Base-by-base conservation (phyloP, 768 basidiomycete species). In the Dendrothele bispora region DNA sequence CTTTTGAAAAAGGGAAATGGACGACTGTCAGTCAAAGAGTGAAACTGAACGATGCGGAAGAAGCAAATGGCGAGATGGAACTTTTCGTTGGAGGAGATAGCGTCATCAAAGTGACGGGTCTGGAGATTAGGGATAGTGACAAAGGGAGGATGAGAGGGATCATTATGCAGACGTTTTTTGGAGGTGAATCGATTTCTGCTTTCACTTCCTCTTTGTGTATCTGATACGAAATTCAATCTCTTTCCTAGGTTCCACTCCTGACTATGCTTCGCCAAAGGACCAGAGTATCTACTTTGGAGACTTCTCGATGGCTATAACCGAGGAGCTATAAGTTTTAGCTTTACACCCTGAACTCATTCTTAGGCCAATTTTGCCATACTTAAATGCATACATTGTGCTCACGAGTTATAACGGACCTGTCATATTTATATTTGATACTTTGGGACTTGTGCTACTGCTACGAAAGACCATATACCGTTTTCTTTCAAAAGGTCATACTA, bases 211-310 rank as follows among this genome's bases (percentile, higher is more conserved):
- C 20, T 36, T 38, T n/a, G 28, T 47, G 18, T 50, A 34, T 40
- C 30, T 30, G 15, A 44, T 42, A 10, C n/a, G 30, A n/a, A n/a
- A n/a, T 32, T 10, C n/a, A 10, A n/a, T 32, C 30, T 32, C 10
- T 10, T 38, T 58, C 50, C 34, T 58, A 77, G 80, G 84, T 48
- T 70, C 71, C 28, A 63, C 65, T 14, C 30, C 62, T 1, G 62
- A 67, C 20, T 87, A 71, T 69, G 85, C 82, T 14, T 78, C 80
- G 7, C 80, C 86, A 14, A 77, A 78, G 59, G 71, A 77, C 41
- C 85, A 88, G 64, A 66, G 72, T 54, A 63, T 76, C 18, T 88
- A 72, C 63, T 86, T 88, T 68, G 77, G 83, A 53, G 84, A 84
- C 61, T 83, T 86, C 65, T 83, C 83, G 7, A 69, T 83, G 47